These are phyloP conservation scores for Leucogyrophana mollusca DNA, from an alignment of 768 basidiomycete species.

Conservation along the genomic window DNA sequence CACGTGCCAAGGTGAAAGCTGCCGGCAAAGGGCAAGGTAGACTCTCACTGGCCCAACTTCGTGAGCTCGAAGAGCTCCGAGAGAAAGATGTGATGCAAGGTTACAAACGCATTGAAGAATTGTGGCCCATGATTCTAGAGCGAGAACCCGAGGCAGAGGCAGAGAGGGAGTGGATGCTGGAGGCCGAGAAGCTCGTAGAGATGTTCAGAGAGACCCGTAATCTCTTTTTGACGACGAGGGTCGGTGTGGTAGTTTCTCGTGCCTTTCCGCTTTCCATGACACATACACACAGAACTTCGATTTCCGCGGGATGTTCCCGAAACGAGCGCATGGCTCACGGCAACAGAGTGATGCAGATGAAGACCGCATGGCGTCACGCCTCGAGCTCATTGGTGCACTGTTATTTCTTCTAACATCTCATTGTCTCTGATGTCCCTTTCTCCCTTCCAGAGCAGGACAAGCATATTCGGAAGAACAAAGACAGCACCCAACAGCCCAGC, in stretches of 20 bases:
- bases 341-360: slow-evolving; percentile 56
- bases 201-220: slow-evolving; percentile 85
- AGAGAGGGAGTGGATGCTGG: slow-evolving; percentile 72
- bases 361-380: slow-evolving; percentile 70
- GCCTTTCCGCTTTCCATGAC: neutral
- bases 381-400: slow-evolving; percentile 67
- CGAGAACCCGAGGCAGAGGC: slow-evolving; percentile 45
- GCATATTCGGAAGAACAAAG: slow-evolving; percentile 46
- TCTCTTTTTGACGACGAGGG: slow-evolving; percentile 77
- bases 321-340: slow-evolving; percentile 33
- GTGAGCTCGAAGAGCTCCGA: slow-evolving; percentile 61
- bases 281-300: slow-evolving; percentile 40
- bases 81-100: slow-evolving; percentile 63
- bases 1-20: slow-evolving; percentile 36
- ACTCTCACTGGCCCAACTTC: slow-evolving; percentile 57
- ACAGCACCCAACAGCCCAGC: slow-evolving; percentile 34
- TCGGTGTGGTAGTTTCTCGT: slow-evolving; percentile 34
- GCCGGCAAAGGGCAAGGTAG: slow-evolving; percentile 39
- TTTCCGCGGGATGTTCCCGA: slow-evolving; percentile 71
- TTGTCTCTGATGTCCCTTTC: neutral
- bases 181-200: slow-evolving; percentile 85
- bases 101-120: slow-evolving; percentile 56
- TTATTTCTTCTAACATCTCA: neutral
- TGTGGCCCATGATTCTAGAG: slow-evolving; percentile 57
- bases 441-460: slow-evolving; percentile 53